Evolutionary conservation across 495 filamentous ascomycete species (phyloP), one percentile per base, ranked within the genome.

Genomic region (Aspergillus leporis): DNA sequence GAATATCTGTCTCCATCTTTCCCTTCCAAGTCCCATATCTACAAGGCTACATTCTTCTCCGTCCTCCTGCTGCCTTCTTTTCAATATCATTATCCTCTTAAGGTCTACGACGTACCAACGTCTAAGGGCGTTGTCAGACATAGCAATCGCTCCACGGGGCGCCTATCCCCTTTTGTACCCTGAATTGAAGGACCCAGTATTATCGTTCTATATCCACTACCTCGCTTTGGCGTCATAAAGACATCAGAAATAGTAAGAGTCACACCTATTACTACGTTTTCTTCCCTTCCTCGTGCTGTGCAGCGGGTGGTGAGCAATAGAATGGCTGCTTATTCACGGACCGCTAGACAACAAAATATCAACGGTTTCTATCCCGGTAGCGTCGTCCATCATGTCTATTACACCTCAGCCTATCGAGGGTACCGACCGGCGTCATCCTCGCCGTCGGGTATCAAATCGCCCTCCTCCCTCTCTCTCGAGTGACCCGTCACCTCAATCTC

Each of bases 361-460:
- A 6, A 47, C 19, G 19, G 43, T 23, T 8, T 53, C 61, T 65
- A 59, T 62, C 59, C 65, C 64, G 28, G 61, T 46, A 34, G 64
- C 56, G 6, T 21, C 16, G 5, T 36, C 59, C 25, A 56, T 45
- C 38, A 49, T 61, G 59, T 48, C 54, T 18, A 38, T 41, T n/a
- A 9, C 41, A 21, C n/a, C n/a, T n/a, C 25, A 49, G 19, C 28
- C 25, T 36, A 18, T 47, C 22, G 54, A 56, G 8, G 30, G 13
- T 19, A 16, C 30, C 12, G 28, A 25, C 31, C 52, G 45, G 18
- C 58, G 41, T 47, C 70, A 76, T 54, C 73, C 71, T 32, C 73
- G 73, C 40, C 70, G 74, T 28, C 73, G 72, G 47, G 58, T 64
- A 47, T 65, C 75, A 67, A 72, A 68, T 59, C 60, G 65, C 13